Evolutionary conservation across 768 basidiomycete genomes (phyloP).

Genomic region (Pleurotus salmoneostramineus): DNA sequence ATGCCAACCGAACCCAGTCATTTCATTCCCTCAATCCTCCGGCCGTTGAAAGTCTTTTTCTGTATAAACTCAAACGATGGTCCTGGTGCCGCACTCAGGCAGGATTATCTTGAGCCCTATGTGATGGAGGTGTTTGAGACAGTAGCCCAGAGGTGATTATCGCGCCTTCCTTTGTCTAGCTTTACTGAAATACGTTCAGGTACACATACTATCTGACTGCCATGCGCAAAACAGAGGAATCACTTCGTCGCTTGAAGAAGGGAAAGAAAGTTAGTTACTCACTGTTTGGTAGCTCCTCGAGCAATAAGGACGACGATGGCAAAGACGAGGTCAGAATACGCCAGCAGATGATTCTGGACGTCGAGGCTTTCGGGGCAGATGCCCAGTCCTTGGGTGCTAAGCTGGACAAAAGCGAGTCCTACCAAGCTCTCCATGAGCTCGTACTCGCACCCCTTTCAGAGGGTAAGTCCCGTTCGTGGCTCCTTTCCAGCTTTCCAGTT

Average conservation of each 20-base stretch:
- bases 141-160: constrained; percentile 59
- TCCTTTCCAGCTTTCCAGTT: too few relatives aligned
- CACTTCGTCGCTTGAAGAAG: constrained; percentile 81
- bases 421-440: constrained; percentile 53
- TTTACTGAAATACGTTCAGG: constrained; percentile 29
- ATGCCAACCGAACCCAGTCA: constrained; percentile 78
- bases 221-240: constrained; percentile 93
- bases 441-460: constrained; percentile 40
- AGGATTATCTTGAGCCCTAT: constrained; percentile 45
- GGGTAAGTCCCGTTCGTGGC: constrained; percentile 17
- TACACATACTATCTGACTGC: constrained; percentile 77
- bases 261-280: constrained; percentile 78
- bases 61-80: constrained; percentile 54
- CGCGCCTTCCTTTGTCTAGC: background rate
- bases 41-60: constrained; percentile 76
- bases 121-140: constrained; percentile 66
- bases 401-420: constrained; percentile 48
- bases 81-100: constrained; percentile 54
- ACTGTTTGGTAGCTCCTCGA: constrained; percentile 58
- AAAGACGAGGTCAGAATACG: constrained; percentile 89
- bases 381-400: constrained; percentile 67
- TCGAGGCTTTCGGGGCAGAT: constrained; percentile 79
- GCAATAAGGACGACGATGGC: constrained; percentile 59
- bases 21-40: constrained; percentile 78
- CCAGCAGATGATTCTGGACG: constrained; percentile 80